Evolutionary conservation across 2,329 filamentous ascomycete genomes (phyloP).

Genomic region (Botrytis cinerea): DNA sequence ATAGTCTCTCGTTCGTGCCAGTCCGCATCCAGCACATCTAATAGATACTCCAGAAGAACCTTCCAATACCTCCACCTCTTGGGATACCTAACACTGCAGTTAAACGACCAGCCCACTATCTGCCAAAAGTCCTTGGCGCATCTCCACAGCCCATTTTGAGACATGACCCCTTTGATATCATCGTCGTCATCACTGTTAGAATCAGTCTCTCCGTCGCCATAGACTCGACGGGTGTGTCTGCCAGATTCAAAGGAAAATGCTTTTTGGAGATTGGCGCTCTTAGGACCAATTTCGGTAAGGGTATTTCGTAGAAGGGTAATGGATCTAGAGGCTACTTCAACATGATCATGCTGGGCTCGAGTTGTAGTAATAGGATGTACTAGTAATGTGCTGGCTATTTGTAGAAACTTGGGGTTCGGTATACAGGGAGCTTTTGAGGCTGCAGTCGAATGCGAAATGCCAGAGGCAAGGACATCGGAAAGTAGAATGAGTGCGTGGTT

Average conservation of each 20-base stretch:
- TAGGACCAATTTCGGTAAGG: conserved; percentile 63
- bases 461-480: conserved; percentile 60
- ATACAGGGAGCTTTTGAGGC: conserved; percentile 54
- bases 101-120: conserved; percentile 87
- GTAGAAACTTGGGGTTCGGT: conserved; percentile 72
- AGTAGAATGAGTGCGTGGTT: conserved; percentile 64
- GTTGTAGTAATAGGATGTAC: conserved; percentile 81
- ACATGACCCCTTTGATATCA: conserved; percentile 59
- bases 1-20: conserved; percentile 58
- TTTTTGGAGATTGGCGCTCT: conserved; percentile 67
- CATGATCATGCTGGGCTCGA: conserved; percentile 63
- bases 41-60: conserved; percentile 75
- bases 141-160: conserved; percentile 68
- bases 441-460: conserved; percentile 44
- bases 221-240: conserved; percentile 36
- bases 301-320: conserved; percentile 70
- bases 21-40: conserved; percentile 75
- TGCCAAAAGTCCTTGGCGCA: conserved; percentile 88
- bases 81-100: conserved; percentile 74
- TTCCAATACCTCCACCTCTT: conserved; percentile 81
- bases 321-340: conserved; percentile 64
- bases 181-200: conserved; percentile 46
- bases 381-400: conserved; percentile 77
- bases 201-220: conserved; percentile 46
- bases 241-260: conserved; percentile 67